Percentiles rank a stretch among this genome's conserved stretches.
phyloP scores from a whole-genome alignment of 345 rosid species.

The Corchorus capsularis region DNA sequence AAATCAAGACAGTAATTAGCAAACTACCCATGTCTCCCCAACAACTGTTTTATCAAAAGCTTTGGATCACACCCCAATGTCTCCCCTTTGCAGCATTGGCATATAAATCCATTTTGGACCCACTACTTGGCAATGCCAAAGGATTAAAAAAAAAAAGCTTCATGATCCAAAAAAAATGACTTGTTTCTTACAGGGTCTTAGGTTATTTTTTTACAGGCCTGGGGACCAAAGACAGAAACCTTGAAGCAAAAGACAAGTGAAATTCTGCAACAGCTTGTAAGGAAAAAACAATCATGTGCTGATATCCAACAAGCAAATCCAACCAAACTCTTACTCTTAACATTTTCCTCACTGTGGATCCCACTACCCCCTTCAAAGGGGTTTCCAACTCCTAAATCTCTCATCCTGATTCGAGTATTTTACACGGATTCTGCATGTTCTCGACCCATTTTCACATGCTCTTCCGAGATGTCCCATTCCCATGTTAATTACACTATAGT shows the following conservation, averaged over 20 bases:
- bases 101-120: constrained; percentile 24
- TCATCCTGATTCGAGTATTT: constrained; percentile 40
- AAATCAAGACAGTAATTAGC: background rate
- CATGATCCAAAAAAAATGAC: background rate
- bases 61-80: constrained; percentile 11
- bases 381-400: constrained; percentile 24
- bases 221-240: background rate
- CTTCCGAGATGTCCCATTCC: constrained; percentile 35
- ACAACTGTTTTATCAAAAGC: constrained; percentile 16
- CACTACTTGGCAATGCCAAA: background rate
- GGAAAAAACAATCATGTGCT: constrained; percentile 37
- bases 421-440: constrained; percentile 64
- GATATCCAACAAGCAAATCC: constrained; percentile 25
- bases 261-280: constrained; percentile 8
- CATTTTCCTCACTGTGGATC: constrained; percentile 32
- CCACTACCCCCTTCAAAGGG: constrained; percentile 27
- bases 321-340: constrained; percentile 28
- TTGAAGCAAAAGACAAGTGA: constrained; percentile 17
- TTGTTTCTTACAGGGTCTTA: constrained; percentile 26
- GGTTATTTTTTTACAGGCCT: constrained; percentile 9
- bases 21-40: constrained; percentile 22
- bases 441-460: constrained; percentile 62
- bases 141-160: background rate
- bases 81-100: constrained; percentile 1
- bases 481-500: constrained; percentile 1